Evolutionary conservation across 306 rosid species (phyloP), one percentile per base, ranked within the genome.

Genomic region (Quercus glauca): DNA sequence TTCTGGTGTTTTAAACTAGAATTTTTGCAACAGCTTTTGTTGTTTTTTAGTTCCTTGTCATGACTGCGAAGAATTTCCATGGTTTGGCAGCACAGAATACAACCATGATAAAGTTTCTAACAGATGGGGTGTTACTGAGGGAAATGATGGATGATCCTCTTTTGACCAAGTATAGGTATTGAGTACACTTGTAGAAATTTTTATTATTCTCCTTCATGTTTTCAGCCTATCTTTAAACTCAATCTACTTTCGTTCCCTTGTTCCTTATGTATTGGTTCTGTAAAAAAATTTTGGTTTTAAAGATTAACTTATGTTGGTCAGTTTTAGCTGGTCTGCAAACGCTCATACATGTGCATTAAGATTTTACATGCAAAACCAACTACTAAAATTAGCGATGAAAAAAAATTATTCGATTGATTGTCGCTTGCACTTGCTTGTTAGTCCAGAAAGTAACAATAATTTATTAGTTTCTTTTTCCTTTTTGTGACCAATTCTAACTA

Each of bases 91-190:
- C 81, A 63, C 92, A 92, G 95, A 97, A 88, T 81, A 90, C 84
- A 57, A 94, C 97, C 0, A 88, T 78, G 76, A 83, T 94, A 6
- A 94, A 94, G 83, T 94, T 94, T 85, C 91, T 94, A 58, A 94
- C 98, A 0, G 98, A 94, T 35, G 98, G 97, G 28, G 97, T 94
- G 69, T 86, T 94, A 35, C 83, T 94, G 10, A 89, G 97, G 87
- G 98, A 94, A 83, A 94, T 94, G 98, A 94, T 94, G 98, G 92
- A 91, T 5, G 98, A 94, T 81, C 97, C 98, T 79, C 97, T 94
- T 82, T 85, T 94, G 88, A 94, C 98, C 55, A 94, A 94, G 86
- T 94, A 94, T 77, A 94, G 97, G 97, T 94, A 87, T 52, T 76
- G 17, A 52, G 69, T 73, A 4, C 19, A 68, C 51, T 9, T 41